phyloP scores from a whole-genome alignment of 1,284 basidiomycete genomes.

The Ganoderma sinense region DNA sequence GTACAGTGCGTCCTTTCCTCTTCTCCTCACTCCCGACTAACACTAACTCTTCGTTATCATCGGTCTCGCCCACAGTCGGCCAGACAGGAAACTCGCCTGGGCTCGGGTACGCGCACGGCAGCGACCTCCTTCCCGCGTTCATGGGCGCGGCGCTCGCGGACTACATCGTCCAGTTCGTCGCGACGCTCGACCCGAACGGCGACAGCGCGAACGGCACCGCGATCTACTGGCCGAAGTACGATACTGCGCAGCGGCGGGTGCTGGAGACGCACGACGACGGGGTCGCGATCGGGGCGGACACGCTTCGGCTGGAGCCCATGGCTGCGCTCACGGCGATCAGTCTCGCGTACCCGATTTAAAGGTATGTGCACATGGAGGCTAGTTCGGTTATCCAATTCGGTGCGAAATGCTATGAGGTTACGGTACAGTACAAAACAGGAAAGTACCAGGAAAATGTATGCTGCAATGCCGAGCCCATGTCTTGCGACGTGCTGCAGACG shows the following conservation, averaged over 20 bases:
- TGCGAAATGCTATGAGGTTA: no score
- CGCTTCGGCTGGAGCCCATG: constrained; percentile 15
- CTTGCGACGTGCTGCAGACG: no score
- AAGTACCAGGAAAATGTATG: no score
- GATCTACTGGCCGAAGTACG: constrained; percentile 31
- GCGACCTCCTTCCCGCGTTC: constrained; percentile 25
- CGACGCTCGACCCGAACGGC: constrained; percentile 34
- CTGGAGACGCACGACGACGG: constrained; percentile 25
- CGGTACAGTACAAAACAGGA: no score
- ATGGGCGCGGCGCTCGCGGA: constrained; percentile 24
- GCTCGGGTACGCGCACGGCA: constrained; percentile 46
- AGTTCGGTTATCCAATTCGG: no score
- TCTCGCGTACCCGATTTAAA: neutral
- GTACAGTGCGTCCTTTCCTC: no score
- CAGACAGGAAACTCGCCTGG: constrained; percentile 49
- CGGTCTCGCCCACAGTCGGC: constrained; percentile 44
- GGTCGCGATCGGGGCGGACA: constrained; percentile 28
- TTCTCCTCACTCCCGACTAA: no score
- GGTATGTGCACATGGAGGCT: constrained; percentile 50
- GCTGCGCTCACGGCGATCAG: constrained; percentile 1
- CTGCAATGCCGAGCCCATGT: no score
- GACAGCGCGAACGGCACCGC: neutral
- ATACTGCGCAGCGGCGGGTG: constrained; percentile 15
- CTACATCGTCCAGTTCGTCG: constrained; percentile 34
- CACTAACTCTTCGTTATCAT: no score